Evolutionary conservation across 108 stramenopile genomes (phyloP), one percentile per base, ranked within the genome.

Genomic region (Fragilaria crotonensis): DNA sequence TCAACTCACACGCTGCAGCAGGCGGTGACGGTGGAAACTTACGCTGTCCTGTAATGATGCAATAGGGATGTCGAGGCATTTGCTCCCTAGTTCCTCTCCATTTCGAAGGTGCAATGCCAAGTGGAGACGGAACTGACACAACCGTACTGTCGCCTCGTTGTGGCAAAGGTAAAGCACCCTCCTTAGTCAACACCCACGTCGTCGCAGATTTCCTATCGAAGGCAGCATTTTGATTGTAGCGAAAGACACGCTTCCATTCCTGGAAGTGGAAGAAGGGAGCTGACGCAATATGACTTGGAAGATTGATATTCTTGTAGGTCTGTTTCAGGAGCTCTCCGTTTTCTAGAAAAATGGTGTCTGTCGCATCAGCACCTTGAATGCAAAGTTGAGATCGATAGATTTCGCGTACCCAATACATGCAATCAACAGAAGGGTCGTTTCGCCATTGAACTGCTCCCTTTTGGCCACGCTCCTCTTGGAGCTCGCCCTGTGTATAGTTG

Each of bases 211-310:
- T 62, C 14, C 36, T 7, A 41, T 41, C 14, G 36, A 41, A 55
- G 54, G 76, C 62, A 54, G 76, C 60, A 33, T 88, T 65, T 64
- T 90, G 85, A 27, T 68, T 61, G 3, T 57, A 49, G 22, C 89
- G 77, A 54, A 81, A 94, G 3, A 67, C 71, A 51, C 93, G 85
- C 68, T 94, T 94, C 86, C 89, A 94, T 71, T 94, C 93, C 62
- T 94, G 89, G 65, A 90, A 94, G 61, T 94, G 93, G 61, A 94
- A 94, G 69, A 94, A 90, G 29, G 93, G 89, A 30, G 78, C 81
- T 18, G 81, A 80, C 30, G 44, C 52, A 17, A 83, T 67, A 5
- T 75, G 67, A 21, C 70, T 60, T 14, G 86, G 88, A 54, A 90
- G 74, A 14, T 68, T 20, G 25, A 47, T 49, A 5, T 64, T 47